These are phyloP conservation scores for Friedmanniomyces endolithicus DNA, from an alignment of 495 filamentous ascomycete genomes.

Conservation along the genomic window DNA sequence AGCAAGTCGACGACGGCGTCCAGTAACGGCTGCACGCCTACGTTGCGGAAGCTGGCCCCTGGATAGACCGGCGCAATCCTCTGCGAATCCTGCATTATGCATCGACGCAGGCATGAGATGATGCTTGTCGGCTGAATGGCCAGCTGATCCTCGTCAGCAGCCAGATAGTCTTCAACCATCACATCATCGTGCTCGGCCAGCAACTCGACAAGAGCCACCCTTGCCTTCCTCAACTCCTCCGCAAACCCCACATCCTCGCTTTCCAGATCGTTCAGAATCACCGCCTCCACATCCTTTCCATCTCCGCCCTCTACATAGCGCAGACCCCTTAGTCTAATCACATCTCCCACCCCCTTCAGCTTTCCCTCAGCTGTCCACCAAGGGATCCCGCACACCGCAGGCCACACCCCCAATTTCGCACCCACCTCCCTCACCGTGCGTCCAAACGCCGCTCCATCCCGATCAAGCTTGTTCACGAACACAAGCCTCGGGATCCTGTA, in stretches of 20 bases:
- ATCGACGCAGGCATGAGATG: slow-evolving; percentile 58
- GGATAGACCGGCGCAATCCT: slow-evolving; percentile 75
- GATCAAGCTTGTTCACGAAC: slow-evolving; percentile 92
- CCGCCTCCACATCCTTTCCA: slow-evolving; percentile 47
- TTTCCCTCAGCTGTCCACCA: slow-evolving; percentile 72
- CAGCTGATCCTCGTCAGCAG: slow-evolving; percentile 57
- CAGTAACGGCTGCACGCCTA: slow-evolving; percentile 85
- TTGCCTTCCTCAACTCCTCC: slow-evolving; percentile 62
- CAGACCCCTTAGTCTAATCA: slow-evolving; percentile 44
- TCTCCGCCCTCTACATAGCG: slow-evolving; percentile 52
- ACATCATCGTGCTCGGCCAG: slow-evolving; percentile 77
- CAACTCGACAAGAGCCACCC: slow-evolving; percentile 64
- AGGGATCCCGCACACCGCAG: slow-evolving; percentile 86
- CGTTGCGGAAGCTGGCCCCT: slow-evolving; percentile 84
- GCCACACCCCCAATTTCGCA: slow-evolving; percentile 65
- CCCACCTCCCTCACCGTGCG: slow-evolving; percentile 77
- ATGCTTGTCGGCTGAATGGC: slow-evolving; percentile 53
- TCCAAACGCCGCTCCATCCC: slow-evolving; percentile 83
- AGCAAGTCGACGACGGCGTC: slow-evolving; percentile 80
- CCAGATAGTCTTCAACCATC: slow-evolving; percentile 73
- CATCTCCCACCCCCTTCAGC: slow-evolving; percentile 74
- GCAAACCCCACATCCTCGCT: slow-evolving; percentile 41
- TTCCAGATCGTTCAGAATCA: slow-evolving; percentile 40
- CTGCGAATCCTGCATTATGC: slow-evolving; percentile 44
- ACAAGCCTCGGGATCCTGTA: slow-evolving; percentile 78